phyloP scores from a whole-genome alignment of 2,329 filamentous ascomycete species.

The Hirsutella minnesotensis region DNA sequence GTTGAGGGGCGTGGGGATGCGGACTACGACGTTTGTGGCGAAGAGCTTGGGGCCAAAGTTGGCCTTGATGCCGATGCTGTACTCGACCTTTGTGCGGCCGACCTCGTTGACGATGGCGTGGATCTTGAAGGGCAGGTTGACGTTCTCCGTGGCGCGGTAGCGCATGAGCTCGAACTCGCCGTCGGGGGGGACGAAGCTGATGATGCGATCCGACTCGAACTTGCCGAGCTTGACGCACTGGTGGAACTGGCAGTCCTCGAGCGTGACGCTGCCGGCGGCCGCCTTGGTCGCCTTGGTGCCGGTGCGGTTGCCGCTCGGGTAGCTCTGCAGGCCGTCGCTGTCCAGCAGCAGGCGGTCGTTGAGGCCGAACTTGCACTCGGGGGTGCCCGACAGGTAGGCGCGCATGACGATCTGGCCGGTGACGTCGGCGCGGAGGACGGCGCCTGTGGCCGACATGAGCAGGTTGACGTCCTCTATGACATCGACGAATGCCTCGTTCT shows the following conservation, averaged over 20 bases:
- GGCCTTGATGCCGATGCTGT: constrained; percentile 92
- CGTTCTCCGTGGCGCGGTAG: constrained; percentile 95
- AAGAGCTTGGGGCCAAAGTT: constrained; percentile 96
- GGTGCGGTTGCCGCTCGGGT: constrained; percentile 63
- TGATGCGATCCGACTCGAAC: constrained; percentile 93
- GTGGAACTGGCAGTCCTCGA: constrained; percentile 98
- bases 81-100: constrained; percentile 94
- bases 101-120: constrained; percentile 98
- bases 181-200: constrained; percentile 92
- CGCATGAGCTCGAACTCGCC: constrained; percentile 98
- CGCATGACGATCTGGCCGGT: constrained; percentile 98
- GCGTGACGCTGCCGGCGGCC: constrained; percentile 84
- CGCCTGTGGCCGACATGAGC: constrained; percentile 95
- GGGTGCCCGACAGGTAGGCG: constrained; percentile 89
- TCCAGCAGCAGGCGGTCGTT: constrained; percentile 94
- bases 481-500: constrained; percentile 98
- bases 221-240: constrained; percentile 97
- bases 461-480: constrained; percentile 99
- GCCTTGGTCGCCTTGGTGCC: constrained; percentile 88
- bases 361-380: constrained; percentile 97
- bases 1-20: constrained; percentile 92
- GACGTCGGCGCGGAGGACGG: constrained; percentile 88
- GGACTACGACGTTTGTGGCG: constrained; percentile 88
- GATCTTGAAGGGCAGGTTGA: constrained; percentile 97
- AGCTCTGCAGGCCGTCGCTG: constrained; percentile 50